These are phyloP conservation scores for Malus hybrid DNA, from an alignment of 331 rosid genomes.

Conservation along the genomic window DNA sequence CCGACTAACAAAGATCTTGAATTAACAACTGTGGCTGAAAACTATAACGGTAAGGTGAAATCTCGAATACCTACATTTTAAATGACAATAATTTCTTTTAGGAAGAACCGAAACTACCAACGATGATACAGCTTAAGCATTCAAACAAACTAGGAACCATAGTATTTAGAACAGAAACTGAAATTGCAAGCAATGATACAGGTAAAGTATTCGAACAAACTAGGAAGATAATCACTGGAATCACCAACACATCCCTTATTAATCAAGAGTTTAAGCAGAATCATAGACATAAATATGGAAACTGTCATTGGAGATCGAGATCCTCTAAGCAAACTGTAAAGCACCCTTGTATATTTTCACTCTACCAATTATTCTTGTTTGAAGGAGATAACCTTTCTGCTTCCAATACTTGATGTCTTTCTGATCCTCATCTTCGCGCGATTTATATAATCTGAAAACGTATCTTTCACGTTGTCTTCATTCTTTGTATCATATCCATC, in stretches of 20 bases:
- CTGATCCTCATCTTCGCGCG: constrained; percentile 14
- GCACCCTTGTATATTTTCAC: neutral
- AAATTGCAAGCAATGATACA: too few relatives aligned
- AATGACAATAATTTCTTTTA: neutral
- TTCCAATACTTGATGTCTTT: constrained; percentile 11
- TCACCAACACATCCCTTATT: neutral
- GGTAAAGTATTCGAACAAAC: neutral
- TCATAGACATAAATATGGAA: neutral
- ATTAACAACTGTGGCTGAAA: neutral
- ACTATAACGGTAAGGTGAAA: neutral
- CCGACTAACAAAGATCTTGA: neutral
- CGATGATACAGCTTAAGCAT: neutral
- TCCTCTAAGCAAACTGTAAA: neutral
- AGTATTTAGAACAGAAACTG: neutral
- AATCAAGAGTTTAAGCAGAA: neutral
- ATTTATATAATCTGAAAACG: constrained; percentile 8
- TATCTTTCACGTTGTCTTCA: neutral
- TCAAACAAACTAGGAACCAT: neutral
- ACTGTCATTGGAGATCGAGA: neutral
- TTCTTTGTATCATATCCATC: neutral
- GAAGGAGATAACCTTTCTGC: neutral
- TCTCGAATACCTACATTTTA: neutral
- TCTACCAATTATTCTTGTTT: neutral
- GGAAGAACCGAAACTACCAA: neutral
- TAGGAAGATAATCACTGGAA: neutral